Base-by-base conservation (phyloP, 148 eudicot genomes). In the Amaranthus cruentus region DNA sequence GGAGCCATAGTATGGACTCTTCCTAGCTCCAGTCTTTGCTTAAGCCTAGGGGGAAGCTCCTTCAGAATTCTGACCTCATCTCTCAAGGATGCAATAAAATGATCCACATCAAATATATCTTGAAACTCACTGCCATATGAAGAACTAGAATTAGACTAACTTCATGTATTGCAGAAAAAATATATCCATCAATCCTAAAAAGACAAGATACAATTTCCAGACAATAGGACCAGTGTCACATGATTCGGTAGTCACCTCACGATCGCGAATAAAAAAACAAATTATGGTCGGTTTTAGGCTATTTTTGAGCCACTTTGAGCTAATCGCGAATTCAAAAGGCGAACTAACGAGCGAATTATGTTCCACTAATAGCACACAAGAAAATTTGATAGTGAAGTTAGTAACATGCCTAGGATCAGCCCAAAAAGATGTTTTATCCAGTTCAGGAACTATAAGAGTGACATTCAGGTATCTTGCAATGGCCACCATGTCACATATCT, bases 401-500 rank as follows among this genome's bases (percentile, higher is more conserved):
- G 55, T 52, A 69, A 81, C 93, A 81, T 77, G 90, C 98, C 99
- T 95, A 57, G 96, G 99, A 85, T 95, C 99, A 81, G 92, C 92
- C 99, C 97, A 92, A 71, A 95, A 95, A 18, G 99, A 92, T 50
- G 92, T 86, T 79, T 92, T 92, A 81, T 95, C 99, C 66, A 92
- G 86, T 83, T 95, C 97, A 11, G 98, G 98, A 72, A 95, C 97
- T 70, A 95, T 78, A 38, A 95, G 85, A 15, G 98, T 95, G 73
- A 90, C 97, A 88, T 95, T 95, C 51, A 95, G 85, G 83, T 91
- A 86, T 88, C 98, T 91, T 77, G 98, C 98, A 79, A 95, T 91
- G 51, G 97, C 96, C 70, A 95, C 98, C 98, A 95, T 95, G 81
- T 95, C 98, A 81, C 98, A 95, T 18, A 95, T 95, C 98, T 95